Conservation (phyloP, 257 asterid genomes). For the Prunella vulgaris region DNA sequence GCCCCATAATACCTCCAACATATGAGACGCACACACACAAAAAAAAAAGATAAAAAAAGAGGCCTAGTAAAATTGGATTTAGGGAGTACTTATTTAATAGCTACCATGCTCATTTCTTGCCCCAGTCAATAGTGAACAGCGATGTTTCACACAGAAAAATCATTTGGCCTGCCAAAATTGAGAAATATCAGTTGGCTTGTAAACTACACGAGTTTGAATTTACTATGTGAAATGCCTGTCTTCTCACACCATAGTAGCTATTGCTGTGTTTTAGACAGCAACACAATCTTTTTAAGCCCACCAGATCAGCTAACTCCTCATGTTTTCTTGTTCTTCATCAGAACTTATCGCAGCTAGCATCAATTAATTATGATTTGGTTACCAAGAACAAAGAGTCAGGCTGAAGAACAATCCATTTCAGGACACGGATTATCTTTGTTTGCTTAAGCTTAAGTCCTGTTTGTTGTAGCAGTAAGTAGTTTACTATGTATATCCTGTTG, state of each 20-base stretch:
- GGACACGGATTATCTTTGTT: background rate
- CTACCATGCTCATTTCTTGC: background rate
- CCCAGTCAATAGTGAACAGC: background rate
- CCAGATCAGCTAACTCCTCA: background rate
- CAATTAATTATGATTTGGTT: slow-evolving; percentile 75
- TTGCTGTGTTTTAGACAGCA: background rate
- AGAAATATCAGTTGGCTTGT: background rate
- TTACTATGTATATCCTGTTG: slow-evolving; percentile 1
- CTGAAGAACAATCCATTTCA: slow-evolving; percentile 23
- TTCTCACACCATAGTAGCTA: background rate
- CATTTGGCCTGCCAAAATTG: background rate
- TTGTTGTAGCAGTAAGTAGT: slow-evolving; percentile 13
- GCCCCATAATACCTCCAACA: too few relatives aligned
- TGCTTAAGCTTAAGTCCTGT: slow-evolving; percentile 11
- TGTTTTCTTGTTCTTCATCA: slow-evolving; percentile 20
- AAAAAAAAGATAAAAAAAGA: too few relatives aligned
- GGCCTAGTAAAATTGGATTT: too few relatives aligned
- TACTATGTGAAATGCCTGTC: background rate
- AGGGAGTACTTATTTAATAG: too few relatives aligned
- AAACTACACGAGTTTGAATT: background rate
- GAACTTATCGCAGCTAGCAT: slow-evolving; percentile 89
- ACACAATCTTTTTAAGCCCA: background rate
- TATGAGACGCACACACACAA: too few relatives aligned
- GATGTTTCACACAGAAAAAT: background rate
- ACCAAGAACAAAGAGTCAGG: slow-evolving; percentile 57